Conservation (phyloP, 805 yeast species). For the Maudiozyma bulderi region DNA sequence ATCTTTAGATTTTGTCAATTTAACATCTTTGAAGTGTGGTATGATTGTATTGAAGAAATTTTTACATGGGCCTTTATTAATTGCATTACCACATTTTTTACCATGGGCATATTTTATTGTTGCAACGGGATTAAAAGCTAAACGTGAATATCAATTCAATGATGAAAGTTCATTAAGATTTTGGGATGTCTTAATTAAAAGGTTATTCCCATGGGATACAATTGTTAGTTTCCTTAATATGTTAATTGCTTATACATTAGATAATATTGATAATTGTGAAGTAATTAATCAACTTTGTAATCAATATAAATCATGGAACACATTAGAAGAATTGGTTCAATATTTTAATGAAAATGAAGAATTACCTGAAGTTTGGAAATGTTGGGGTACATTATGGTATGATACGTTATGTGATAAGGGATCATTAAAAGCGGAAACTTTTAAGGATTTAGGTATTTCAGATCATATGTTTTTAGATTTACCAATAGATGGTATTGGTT, state of each 20-base stretch:
- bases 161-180: constrained; percentile 15
- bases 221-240: constrained; percentile 56
- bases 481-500: constrained; percentile 54
- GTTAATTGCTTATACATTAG: constrained; percentile 31
- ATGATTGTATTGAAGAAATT: constrained; percentile 59
- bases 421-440: constrained; percentile 27
- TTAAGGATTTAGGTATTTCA: constrained; percentile 47
- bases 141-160: constrained; percentile 8
- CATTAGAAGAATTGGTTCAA: constrained; percentile 35
- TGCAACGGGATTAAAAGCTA: constrained; percentile 49
- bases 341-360: constrained; percentile 50
- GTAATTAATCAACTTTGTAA: constrained; percentile 17
- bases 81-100: constrained; percentile 62
- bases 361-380: constrained; percentile 70
- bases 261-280: constrained; percentile 14
- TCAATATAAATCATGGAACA: constrained; percentile 14
- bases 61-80: constrained; percentile 54
- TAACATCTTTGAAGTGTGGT: constrained; percentile 59
- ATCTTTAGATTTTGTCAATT: constrained; percentile 45
- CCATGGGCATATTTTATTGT: constrained; percentile 70
- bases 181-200: constrained; percentile 32
- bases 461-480: constrained; percentile 48
- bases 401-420: constrained; percentile 46
- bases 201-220: constrained; percentile 61
- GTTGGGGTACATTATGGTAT: constrained; percentile 81